Evolutionary conservation across 495 filamentous ascomycete species (phyloP).

Genomic region (Aspergillus sparsus): DNA sequence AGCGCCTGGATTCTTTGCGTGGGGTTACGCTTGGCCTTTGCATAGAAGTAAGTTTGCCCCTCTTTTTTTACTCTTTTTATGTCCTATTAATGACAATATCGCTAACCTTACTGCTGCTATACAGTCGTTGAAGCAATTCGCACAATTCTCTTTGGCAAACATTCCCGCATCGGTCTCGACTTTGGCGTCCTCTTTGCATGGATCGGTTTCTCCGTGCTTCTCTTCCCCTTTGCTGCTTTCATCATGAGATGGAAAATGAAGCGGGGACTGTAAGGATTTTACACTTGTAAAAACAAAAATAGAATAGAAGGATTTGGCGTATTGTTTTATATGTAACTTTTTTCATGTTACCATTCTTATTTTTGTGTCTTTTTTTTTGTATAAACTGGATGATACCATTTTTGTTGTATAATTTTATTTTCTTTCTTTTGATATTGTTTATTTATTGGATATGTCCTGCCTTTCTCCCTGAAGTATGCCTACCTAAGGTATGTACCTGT

Average conservation of each 20-base stretch:
- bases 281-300: no score
- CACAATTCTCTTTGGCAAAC: slow-evolving; percentile 63
- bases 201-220: slow-evolving; percentile 52
- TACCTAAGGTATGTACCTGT: no score
- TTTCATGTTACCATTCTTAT: no score
- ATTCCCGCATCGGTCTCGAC: slow-evolving; percentile 63
- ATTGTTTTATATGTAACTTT: no score
- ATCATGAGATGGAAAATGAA: slow-evolving; percentile 61
- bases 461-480: no score
- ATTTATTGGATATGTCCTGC: no score
- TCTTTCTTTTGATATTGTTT: no score
- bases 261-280: slow-evolving; percentile 23
- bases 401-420: no score
- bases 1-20: slow-evolving; percentile 60
- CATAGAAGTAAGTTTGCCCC: slow-evolving; percentile 51
- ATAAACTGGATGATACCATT: no score
- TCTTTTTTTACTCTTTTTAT: background rate
- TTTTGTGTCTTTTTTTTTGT: no score
- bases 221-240: slow-evolving; percentile 64
- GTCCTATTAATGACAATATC: background rate
- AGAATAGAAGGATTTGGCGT: no score
- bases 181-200: slow-evolving; percentile 65
- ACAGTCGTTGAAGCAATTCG: slow-evolving; percentile 63
- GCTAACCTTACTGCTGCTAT: slow-evolving; percentile 13
- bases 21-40: slow-evolving; percentile 75